Conservation (phyloP, 2,329 filamentous ascomycete species). For the Diaporthe australafricana region DNA sequence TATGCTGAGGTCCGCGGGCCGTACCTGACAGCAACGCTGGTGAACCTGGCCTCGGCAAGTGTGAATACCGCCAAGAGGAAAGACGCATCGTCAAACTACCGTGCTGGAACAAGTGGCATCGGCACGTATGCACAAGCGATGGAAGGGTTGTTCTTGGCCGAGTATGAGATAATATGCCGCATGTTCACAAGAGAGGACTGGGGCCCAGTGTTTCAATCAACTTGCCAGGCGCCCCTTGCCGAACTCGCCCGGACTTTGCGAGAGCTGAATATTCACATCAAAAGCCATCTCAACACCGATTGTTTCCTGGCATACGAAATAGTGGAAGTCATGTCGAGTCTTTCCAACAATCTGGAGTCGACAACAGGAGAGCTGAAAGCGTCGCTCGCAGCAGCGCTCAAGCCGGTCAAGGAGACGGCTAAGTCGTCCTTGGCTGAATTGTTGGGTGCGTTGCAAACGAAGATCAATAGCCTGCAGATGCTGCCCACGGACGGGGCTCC, state of each 20-base stretch:
- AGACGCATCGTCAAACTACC: conserved; percentile 85
- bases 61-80: conserved; percentile 86
- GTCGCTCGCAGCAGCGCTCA: conserved; percentile 84
- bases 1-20: conserved; percentile 89
- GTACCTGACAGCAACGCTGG: conserved; percentile 84
- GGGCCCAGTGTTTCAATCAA: conserved; percentile 80
- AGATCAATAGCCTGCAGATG: conserved; percentile 71
- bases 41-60: conserved; percentile 89
- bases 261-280: conserved; percentile 91
- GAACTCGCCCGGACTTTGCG: conserved; percentile 88
- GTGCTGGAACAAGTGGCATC: conserved; percentile 90
- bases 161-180: conserved; percentile 90
- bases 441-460: conserved; percentile 83
- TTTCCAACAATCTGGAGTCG: conserved; percentile 83
- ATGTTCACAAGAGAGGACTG: conserved; percentile 90
- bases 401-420: conserved; percentile 91
- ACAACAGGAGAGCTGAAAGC: conserved; percentile 88
- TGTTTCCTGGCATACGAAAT: conserved; percentile 97
- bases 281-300: conserved; percentile 86
- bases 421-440: conserved; percentile 87
- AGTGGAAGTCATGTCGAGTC: conserved; percentile 85
- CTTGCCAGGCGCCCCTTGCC: conserved; percentile 80
- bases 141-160: conserved; percentile 86
- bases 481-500: conserved; percentile 84
- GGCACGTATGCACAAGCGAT: conserved; percentile 88